These are phyloP conservation scores for Melocanna baccifera DNA, from an alignment of 176 grass and related monocot species.

Conservation along the genomic window DNA sequence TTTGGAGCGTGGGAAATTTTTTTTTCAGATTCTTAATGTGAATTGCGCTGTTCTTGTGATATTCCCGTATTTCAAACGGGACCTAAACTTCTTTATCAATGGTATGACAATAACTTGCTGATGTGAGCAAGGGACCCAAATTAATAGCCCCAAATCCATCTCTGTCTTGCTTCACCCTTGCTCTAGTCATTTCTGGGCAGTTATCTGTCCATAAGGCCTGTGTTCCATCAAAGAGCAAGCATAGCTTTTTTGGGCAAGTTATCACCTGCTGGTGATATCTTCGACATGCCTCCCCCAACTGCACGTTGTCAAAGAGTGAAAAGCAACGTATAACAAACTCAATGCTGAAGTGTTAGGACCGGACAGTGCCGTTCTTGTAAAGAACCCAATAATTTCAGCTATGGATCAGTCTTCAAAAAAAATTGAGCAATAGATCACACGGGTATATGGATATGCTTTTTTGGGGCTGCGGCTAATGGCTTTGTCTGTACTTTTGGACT, in stretches of 20 bases:
- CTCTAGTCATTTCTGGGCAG: background rate
- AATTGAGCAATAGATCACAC: background rate
- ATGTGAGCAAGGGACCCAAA: background rate
- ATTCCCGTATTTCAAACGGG: background rate
- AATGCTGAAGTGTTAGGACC: background rate
- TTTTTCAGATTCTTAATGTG: too few relatives aligned
- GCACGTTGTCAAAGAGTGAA: background rate
- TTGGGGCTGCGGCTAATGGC: too few relatives aligned
- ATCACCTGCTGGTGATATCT: background rate
- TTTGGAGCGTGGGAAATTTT: too few relatives aligned
- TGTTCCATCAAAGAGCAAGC: background rate
- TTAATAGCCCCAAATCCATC: background rate
- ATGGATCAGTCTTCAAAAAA: too few relatives aligned
- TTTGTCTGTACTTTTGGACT: too few relatives aligned
- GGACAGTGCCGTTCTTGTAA: background rate
- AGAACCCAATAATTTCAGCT: background rate
- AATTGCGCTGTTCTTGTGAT: too few relatives aligned
- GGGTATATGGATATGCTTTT: background rate
- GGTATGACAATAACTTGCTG: background rate
- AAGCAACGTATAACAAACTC: constrained; percentile 20
- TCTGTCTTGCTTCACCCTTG: background rate
- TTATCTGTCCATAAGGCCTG: background rate
- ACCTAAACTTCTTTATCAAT: background rate
- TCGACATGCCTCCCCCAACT: background rate
- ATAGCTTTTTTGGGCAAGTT: background rate